Conservation (phyloP, 2,329 filamentous ascomycete genomes). For the Aspergillus tamarii region DNA sequence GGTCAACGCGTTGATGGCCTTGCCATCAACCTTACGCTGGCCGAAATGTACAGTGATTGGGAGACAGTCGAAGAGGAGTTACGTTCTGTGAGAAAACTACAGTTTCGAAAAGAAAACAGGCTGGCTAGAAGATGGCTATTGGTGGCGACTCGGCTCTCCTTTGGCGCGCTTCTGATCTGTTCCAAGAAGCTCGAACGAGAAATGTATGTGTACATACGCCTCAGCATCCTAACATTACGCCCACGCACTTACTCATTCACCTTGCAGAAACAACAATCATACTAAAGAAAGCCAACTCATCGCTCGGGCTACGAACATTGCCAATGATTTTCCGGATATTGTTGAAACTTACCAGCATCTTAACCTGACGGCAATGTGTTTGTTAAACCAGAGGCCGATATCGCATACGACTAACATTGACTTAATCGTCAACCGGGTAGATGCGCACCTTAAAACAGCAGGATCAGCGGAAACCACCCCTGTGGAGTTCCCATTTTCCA, state of each 20-base stretch:
- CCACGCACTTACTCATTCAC: not conserved
- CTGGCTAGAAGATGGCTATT: conserved; percentile 8
- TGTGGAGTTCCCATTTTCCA: not conserved
- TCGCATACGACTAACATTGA: not conserved
- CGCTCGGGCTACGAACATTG: conserved; percentile 4
- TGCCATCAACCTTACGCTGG: not conserved
- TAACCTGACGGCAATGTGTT: conserved; percentile 4
- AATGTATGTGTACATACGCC: conserved; percentile 4
- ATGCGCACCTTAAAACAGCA: not conserved
- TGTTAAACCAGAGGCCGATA: not conserved
- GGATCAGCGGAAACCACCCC: not conserved
- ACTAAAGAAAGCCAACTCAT: conserved; percentile 5
- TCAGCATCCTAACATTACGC: not conserved
- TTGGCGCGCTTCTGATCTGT: conserved; percentile 5
- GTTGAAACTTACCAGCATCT: conserved; percentile 5
- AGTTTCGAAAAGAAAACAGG: conserved; percentile 7
- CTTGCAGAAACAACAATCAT: conserved; percentile 2
- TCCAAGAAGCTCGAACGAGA: conserved; percentile 3
- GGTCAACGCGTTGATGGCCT: not conserved
- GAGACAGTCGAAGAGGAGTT: not conserved
- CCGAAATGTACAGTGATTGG: conserved; percentile 4
- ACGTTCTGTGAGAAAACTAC: not conserved
- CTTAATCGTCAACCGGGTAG: conserved; percentile 1
- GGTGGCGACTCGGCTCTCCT: conserved; percentile 4
- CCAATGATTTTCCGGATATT: conserved; percentile 3